A percentile compares a stretch with the other conserved stretches of the same genome.
phyloP scores from a whole-genome alignment of 768 basidiomycete species.

The Sporobolomyces roseus region DNA sequence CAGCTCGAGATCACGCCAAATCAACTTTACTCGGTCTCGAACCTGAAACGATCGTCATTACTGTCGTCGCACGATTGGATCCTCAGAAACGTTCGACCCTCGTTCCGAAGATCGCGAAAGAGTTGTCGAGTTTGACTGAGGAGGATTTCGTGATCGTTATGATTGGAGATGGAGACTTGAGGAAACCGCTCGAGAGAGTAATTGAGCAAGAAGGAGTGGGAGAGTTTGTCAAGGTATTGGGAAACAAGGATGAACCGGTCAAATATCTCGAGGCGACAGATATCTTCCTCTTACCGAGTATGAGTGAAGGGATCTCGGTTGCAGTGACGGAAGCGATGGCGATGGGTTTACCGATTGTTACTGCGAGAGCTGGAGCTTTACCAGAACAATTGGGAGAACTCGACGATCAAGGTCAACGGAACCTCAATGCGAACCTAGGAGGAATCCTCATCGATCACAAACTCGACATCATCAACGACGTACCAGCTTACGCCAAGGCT shows the following conservation, averaged over 20 bases:
- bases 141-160: conserved; percentile 39
- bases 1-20: conserved; percentile 14
- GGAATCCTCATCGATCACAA: conserved; percentile 30
- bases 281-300: conserved; percentile 40
- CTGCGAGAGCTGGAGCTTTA: conserved; percentile 36
- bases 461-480: conserved; percentile 21
- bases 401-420: conserved; percentile 9
- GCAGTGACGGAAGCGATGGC: conserved; percentile 43
- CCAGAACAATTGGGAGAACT: conserved; percentile 40
- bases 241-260: conserved; percentile 17
- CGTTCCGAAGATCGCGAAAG: conserved; percentile 29
- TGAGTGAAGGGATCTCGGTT: conserved; percentile 41
- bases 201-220: conserved; percentile 5
- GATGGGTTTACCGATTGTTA: conserved; percentile 38
- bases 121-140: conserved; percentile 18
- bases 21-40: conserved; percentile 23
- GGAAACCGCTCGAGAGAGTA: conserved; percentile 5
- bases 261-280: conserved; percentile 28
- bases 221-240: conserved; percentile 12
- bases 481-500: conserved; percentile 20
- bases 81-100: conserved; percentile 39
- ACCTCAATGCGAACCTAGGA: conserved; percentile 2
- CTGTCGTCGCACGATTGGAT: conserved; percentile 38
- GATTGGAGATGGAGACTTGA: conserved; percentile 37
- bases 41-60: conserved; percentile 33